Evolutionary conservation across 179 eudicot genomes (phyloP), one percentile per base, ranked within the genome.

Genomic region (Beta lomatogona): DNA sequence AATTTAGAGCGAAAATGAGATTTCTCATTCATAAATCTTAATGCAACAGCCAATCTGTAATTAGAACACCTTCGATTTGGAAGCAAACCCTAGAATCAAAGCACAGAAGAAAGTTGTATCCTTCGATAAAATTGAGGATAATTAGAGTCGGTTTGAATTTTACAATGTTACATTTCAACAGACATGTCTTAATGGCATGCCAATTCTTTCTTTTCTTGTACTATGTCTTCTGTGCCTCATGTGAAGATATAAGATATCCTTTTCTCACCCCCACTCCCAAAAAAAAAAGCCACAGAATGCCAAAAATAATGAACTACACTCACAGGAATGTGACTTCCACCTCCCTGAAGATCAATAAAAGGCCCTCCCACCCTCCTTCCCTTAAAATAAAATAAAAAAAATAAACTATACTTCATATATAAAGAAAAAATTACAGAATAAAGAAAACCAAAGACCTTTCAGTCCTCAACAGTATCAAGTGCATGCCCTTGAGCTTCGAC

Each of bases 311-410:
- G 71, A 61, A 81, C 85, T 82, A 79, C 68, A 48, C 31, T 72
- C 46, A 78, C 71, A 81, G 89, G 85, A 79, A 45, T 82, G 87
- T 80, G 92, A 91, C 89, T 93, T 91, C 94, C 93, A 89, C 89
- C 91, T 84, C 74, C 85, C 91, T 50, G 81, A 53, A 12, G 80
- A 66, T 60, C 73, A 57, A 50, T 36, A 61, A 18, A 70, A 73
- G 52, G 16, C 77, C 85, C 77, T 87, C 74, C 61, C 61, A 57
- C 13, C 77, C 28, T 57, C 77, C 52, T 82, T 80, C 91, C 82
- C 76, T 81, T 80, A 53, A 65, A 86, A 41, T 55, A 73, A 53
- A 81, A 85, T 55, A 77, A 73, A 36, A 73, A 36, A 77, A 75
- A 31, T 14, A 78, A 81, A 75, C 61, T 77, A 44, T 36, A 63